Percentiles rank a stretch among this genome's conserved stretches.
These are phyloP conservation scores for Cladosporium sp. DNA, from an alignment of 2,329 filamentous ascomycete genomes.

Conservation along the genomic window DNA sequence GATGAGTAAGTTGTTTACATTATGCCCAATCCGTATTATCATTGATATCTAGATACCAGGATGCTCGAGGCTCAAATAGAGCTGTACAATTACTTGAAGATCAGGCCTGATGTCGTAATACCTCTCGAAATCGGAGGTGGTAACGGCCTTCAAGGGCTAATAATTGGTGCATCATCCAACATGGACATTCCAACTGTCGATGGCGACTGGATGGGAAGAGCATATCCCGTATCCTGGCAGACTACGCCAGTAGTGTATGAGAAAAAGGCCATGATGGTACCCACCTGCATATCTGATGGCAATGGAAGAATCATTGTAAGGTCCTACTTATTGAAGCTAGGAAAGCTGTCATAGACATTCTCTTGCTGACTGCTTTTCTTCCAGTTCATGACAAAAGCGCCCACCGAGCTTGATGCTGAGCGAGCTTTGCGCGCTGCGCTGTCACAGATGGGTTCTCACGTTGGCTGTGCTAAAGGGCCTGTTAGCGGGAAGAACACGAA, in stretches of 20 bases:
- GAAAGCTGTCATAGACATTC: background rate
- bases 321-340: background rate
- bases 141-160: constrained; percentile 40
- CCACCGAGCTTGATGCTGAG: constrained; percentile 36
- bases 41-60: constrained; percentile 16
- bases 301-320: constrained; percentile 36
- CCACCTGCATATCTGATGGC: constrained; percentile 37
- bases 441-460: constrained; percentile 33
- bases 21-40: too few relatives aligned
- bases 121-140: constrained; percentile 46
- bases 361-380: background rate
- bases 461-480: constrained; percentile 35
- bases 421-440: constrained; percentile 35
- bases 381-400: constrained; percentile 34
- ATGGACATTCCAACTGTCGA: constrained; percentile 43
- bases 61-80: constrained; percentile 36
- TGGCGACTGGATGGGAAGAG: constrained; percentile 47
- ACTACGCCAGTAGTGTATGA: constrained; percentile 42
- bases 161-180: constrained; percentile 35
- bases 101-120: constrained; percentile 34
- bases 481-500: constrained; percentile 35
- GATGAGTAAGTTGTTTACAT: constrained; percentile 30
- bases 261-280: constrained; percentile 36
- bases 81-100: constrained; percentile 32
- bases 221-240: constrained; percentile 44